Evolutionary conservation across 495 filamentous ascomycete species (phyloP), one percentile per base, ranked within the genome.

Genomic region (Apodospora peruviana): DNA sequence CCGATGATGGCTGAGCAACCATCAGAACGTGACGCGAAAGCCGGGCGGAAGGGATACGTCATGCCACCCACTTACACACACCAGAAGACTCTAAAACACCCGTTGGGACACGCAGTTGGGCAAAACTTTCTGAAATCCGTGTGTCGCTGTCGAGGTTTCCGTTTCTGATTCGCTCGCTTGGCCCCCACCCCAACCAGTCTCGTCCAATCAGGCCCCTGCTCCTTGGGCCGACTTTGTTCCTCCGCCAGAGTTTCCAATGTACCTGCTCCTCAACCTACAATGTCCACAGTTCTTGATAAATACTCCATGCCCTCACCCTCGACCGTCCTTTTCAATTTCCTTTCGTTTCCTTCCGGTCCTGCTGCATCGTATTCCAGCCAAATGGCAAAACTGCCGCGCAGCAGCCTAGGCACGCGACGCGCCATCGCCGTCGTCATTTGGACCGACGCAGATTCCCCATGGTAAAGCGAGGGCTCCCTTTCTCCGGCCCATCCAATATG

Each of bases 31-130:
- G 9, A 35, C 19, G 23, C 17, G 36, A 43, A 27, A 18, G 48
- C 4, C 16, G 14, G 17, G 19, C n/a, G 11, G 36, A 38, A n/a
- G 38, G 17, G 40, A 34, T 58, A 58, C 55, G 55, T 58, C 55
- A 58, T 58, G 50, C 55, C 55, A 46, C 55, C 46, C 40, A 46
- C 8, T 47, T 46, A 5, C n/a, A n/a, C n/a, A n/a, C n/a, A n/a
- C n/a, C n/a, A n/a, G n/a, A n/a, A n/a, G n/a, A n/a, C n/a, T n/a
- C n/a, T n/a, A n/a, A n/a, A n/a, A n/a, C n/a, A n/a, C n/a, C n/a
- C n/a, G n/a, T n/a, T n/a, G n/a, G n/a, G n/a, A n/a, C n/a, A n/a
- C n/a, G n/a, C n/a, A n/a, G n/a, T n/a, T n/a, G n/a, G n/a, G n/a
- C n/a, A n/a, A n/a, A n/a, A n/a, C n/a, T n/a, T n/a, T n/a, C 27